These are phyloP conservation scores for Aspergillus puulaauensis DNA, from an alignment of 2,329 filamentous ascomycete species.

Conservation along the genomic window DNA sequence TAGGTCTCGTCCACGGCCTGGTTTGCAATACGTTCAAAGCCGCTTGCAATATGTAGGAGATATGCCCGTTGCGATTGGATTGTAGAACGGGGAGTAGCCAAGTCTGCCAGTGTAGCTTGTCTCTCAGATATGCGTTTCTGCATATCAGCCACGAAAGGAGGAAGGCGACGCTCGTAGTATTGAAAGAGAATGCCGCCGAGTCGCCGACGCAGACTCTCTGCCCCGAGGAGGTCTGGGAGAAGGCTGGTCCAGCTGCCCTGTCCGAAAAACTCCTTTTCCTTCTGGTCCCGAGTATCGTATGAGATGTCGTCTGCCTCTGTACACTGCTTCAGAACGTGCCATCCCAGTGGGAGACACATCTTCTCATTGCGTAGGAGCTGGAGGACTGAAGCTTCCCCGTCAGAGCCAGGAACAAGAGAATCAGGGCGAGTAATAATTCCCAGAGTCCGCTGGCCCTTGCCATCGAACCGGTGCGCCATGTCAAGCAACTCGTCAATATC, in stretches of 20 bases:
- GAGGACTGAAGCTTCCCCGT: slow-evolving; percentile 35
- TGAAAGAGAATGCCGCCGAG: slow-evolving; percentile 38
- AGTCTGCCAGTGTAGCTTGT: slow-evolving; percentile 15
- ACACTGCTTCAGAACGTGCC: slow-evolving; percentile 43
- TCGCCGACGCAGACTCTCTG: slow-evolving; percentile 36
- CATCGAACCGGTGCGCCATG: slow-evolving; percentile 41
- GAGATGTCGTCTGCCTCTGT: background rate
- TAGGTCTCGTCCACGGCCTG: slow-evolving; percentile 34
- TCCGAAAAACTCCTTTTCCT: slow-evolving; percentile 36
- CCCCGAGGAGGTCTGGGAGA: slow-evolving; percentile 27
- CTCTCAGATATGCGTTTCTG: slow-evolving; percentile 34
- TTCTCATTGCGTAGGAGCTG: slow-evolving; percentile 43
- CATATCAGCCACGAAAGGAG: slow-evolving; percentile 38
- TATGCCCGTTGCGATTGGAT: slow-evolving; percentile 27
- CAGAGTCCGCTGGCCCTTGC: slow-evolving; percentile 33
- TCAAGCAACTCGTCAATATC: slow-evolving; percentile 60
- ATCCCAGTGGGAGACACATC: slow-evolving; percentile 45
- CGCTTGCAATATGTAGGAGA: slow-evolving; percentile 36
- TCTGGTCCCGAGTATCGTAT: slow-evolving; percentile 28
- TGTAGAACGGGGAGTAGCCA: slow-evolving; percentile 25
- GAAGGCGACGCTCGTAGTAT: slow-evolving; percentile 30
- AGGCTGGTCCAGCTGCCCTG: slow-evolving; percentile 27
- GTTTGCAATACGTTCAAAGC: slow-evolving; percentile 28
- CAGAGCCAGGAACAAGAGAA: slow-evolving; percentile 34
- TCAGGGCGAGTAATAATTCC: slow-evolving; percentile 53